A percentile compares a stretch with the other conserved stretches of the same genome.
phyloP scores from a whole-genome alignment of 108 stramenopile species.

The Aurantiochytrium sp. region DNA sequence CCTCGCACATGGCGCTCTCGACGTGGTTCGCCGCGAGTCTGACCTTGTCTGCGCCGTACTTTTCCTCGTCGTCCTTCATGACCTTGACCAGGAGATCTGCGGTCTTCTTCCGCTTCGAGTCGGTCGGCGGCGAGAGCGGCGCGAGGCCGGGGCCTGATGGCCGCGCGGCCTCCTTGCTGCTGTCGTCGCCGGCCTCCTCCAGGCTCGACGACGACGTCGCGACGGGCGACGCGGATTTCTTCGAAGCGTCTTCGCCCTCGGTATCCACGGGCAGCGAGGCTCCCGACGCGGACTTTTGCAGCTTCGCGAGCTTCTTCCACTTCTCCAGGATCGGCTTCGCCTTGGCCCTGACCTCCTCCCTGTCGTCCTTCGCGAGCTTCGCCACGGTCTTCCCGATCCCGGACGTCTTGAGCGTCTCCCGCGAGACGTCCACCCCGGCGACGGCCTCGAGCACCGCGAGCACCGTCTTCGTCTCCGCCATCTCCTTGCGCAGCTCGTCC shows the following conservation, averaged over 20 bases:
- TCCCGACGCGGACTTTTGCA: neutral
- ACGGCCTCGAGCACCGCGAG: neutral
- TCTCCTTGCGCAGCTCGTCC: neutral
- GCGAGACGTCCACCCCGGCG: neutral
- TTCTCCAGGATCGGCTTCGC: constrained; percentile 12
- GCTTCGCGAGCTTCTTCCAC: constrained; percentile 7
- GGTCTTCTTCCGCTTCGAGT: neutral
- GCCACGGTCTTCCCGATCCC: constrained; percentile 18
- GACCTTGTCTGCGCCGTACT: neutral
- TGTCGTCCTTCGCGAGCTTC: neutral
- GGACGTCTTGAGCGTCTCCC: neutral
- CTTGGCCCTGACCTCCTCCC: neutral
- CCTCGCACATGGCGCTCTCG: constrained; percentile 9
- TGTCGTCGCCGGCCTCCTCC: neutral
- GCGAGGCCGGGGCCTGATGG: neutral
- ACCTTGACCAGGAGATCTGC: neutral
- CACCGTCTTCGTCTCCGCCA: neutral
- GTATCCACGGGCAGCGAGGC: neutral
- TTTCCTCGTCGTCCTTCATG: neutral
- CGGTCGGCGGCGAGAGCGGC: neutral
- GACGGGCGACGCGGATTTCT: too few relatives aligned
- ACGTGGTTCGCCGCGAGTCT: neutral
- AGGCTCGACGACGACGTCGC: too few relatives aligned
- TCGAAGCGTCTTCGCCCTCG: neutral
- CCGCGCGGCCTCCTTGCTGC: neutral